A percentile compares a stretch with the other conserved stretches of the same genome.
Conservation (phyloP, 768 basidiomycete species). For the Hirschioporus abietinus region DNA sequence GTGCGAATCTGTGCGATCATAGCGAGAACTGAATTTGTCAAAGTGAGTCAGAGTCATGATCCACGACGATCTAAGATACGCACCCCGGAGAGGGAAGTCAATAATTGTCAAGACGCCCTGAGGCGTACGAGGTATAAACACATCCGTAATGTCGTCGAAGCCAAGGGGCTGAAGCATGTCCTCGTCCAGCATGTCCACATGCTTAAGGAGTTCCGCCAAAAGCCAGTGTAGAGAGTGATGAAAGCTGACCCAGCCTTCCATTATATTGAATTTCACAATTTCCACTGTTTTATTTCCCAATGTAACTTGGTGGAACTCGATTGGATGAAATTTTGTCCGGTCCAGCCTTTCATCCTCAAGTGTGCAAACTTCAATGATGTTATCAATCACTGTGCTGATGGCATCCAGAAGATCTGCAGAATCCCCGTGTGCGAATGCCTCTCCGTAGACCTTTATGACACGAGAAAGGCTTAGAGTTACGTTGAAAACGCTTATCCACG, state of each 20-base stretch:
- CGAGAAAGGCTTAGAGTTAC: slow-evolving; percentile 87
- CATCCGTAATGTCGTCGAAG: slow-evolving; percentile 48
- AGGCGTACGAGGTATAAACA: slow-evolving; percentile 49
- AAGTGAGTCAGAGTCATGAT: background rate
- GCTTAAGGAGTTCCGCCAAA: slow-evolving; percentile 83
- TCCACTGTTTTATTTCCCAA: slow-evolving; percentile 58
- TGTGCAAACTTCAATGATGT: slow-evolving; percentile 69
- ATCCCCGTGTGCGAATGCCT: slow-evolving; percentile 61
- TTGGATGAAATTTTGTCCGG: slow-evolving; percentile 53
- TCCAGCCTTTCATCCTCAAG: slow-evolving; percentile 66
- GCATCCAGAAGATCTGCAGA: slow-evolving; percentile 58
- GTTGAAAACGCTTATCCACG: slow-evolving; percentile 96
- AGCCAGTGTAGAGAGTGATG: slow-evolving; percentile 93
- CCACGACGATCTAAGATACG: slow-evolving; percentile 20
- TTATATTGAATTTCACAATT: slow-evolving; percentile 73
- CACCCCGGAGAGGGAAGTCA: slow-evolving; percentile 87
- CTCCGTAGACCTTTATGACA: slow-evolving; percentile 85
- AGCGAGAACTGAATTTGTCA: slow-evolving; percentile 51
- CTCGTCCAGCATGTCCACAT: slow-evolving; percentile 61
- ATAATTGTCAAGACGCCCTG: slow-evolving; percentile 69
- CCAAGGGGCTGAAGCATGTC: slow-evolving; percentile 48
- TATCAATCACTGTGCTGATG: slow-evolving; percentile 61
- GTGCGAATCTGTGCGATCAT: slow-evolving; percentile 95
- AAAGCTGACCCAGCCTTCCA: slow-evolving; percentile 83
- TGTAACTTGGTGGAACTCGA: slow-evolving; percentile 57